Evolutionary conservation across 345 rosid species (phyloP).

Genomic region (Cardamine occulta): DNA sequence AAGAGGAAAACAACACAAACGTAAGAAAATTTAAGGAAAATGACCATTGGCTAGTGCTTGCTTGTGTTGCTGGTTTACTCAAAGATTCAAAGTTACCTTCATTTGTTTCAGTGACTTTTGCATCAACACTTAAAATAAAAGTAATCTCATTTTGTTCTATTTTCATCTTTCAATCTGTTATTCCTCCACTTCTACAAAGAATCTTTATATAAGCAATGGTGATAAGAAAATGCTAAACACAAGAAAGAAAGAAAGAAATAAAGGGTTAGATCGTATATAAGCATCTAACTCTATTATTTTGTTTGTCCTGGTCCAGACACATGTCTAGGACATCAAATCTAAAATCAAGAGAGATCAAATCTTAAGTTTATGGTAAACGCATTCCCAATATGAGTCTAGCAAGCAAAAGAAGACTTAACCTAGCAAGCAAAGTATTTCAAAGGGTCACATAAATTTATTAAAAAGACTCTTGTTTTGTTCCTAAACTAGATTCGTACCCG

Average conservation of each 20-base stretch:
- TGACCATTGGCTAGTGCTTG: background rate
- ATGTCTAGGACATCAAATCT: constrained; percentile 12
- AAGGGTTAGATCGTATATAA: constrained; percentile 29
- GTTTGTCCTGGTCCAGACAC: constrained; percentile 35
- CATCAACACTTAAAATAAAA: background rate
- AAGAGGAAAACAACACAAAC: background rate
- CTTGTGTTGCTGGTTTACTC: constrained; percentile 7
- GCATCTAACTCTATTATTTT: constrained; percentile 32
- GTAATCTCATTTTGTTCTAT: constrained; percentile 13
- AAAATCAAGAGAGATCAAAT: constrained; percentile 2
- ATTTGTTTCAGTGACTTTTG: constrained; percentile 23
- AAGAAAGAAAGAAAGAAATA: constrained; percentile 4
- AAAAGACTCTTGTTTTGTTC: constrained; percentile 30
- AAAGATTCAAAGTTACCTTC: constrained; percentile 30
- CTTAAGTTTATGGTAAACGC: constrained; percentile 12
- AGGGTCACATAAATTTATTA: background rate
- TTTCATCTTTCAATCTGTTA: constrained; percentile 28
- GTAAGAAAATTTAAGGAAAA: constrained; percentile 8
- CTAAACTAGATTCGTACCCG: too few species aligned
- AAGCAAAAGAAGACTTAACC: constrained; percentile 3
- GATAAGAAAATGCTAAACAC: constrained; percentile 33
- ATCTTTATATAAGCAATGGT: constrained; percentile 32
- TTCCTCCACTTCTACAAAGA: constrained; percentile 33
- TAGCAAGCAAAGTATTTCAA: constrained; percentile 18
- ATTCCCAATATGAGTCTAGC: constrained; percentile 10